Conservation (phyloP, 2,329 filamentous ascomycete genomes). For the Monilinia polystroma region DNA sequence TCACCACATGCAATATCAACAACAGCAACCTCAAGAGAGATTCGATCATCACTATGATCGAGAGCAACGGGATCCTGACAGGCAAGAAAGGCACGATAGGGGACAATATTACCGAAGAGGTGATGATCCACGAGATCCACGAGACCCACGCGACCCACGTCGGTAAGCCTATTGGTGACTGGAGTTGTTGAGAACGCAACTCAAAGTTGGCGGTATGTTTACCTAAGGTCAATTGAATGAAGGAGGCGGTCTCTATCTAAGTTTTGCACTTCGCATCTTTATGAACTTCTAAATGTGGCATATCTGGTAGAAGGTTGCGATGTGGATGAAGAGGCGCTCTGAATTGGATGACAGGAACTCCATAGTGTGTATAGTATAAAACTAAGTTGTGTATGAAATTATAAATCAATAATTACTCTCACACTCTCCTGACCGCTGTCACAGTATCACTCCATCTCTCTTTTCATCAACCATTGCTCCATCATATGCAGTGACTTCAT, state of each 20-base stretch:
- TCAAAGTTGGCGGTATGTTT: neutral
- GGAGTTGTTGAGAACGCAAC: neutral
- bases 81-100: constrained; percentile 10
- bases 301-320: neutral
- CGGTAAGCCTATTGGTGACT: neutral
- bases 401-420: neutral
- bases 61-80: constrained; percentile 15
- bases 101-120: constrained; percentile 13
- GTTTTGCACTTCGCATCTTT: neutral
- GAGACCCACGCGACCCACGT: neutral
- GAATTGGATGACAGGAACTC: neutral
- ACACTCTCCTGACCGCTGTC: neutral
- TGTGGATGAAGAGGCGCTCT: neutral
- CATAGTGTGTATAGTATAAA: neutral
- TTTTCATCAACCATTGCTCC: neutral
- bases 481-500: neutral
- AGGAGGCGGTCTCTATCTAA: neutral
- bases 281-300: neutral
- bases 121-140: constrained; percentile 5
- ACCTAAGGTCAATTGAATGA: neutral
- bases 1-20: constrained; percentile 32
- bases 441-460: neutral
- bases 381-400: neutral
- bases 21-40: constrained; percentile 25
- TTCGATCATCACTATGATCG: constrained; percentile 21